These are phyloP conservation scores for Plantago elongata DNA, from an alignment of 257 asterid species.

Conservation along the genomic window DNA sequence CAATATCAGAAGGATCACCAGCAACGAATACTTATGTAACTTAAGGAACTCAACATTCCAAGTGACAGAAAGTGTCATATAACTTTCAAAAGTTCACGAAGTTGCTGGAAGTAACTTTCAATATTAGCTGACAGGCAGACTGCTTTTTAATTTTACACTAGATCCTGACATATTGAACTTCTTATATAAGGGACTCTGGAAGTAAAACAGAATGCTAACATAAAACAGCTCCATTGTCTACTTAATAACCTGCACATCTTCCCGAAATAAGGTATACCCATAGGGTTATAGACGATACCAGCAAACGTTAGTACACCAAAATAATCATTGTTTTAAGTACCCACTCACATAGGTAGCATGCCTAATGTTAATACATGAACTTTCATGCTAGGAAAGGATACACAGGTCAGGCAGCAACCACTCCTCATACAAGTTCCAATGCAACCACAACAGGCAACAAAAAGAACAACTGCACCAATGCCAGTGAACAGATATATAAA, in stretches of 20 bases:
- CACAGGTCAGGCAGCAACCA: slow-evolving; percentile 94
- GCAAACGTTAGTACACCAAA: slow-evolving; percentile 11
- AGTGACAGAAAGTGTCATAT: not conserved
- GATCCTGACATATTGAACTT: not conserved
- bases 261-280: not conserved
- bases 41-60: slow-evolving; percentile 59
- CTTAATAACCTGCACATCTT: not conserved
- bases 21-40: slow-evolving; percentile 56
- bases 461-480: slow-evolving; percentile 59
- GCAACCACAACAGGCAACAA: slow-evolving; percentile 89
- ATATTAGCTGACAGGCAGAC: not conserved
- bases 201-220: not conserved
- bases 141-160: too few relatives aligned
- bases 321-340: not conserved
- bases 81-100: slow-evolving; percentile 1
- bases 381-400: slow-evolving; percentile 46
- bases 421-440: slow-evolving; percentile 63
- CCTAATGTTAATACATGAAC: slow-evolving; percentile 2
- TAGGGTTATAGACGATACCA: slow-evolving; percentile 1
- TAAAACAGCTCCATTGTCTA: not conserved
- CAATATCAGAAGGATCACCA: slow-evolving; percentile 77
- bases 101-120: not conserved
- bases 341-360: not conserved
- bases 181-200: not conserved
- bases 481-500: slow-evolving; percentile 85